A percentile compares a stretch with the other conserved stretches of the same genome.
Conservation (phyloP, 768 basidiomycete species). For the Myochromella boudieri region DNA sequence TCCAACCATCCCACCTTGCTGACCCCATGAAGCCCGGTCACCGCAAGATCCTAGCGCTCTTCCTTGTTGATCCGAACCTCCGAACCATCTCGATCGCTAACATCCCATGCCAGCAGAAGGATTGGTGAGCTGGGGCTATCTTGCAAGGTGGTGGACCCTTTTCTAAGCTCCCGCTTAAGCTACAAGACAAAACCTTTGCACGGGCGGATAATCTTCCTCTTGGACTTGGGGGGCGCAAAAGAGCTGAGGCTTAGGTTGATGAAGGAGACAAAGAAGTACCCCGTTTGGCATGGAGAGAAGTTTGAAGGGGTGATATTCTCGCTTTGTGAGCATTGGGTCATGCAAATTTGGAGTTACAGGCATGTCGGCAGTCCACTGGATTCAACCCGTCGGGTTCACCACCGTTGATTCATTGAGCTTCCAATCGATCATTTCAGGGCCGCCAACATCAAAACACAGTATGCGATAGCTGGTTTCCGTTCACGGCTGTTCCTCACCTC, state of each 20-base stretch:
- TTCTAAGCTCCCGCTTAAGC: constrained; percentile 25
- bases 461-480: too few species aligned
- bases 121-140: constrained; percentile 10
- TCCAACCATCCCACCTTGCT: constrained; percentile 10
- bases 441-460: too few species aligned
- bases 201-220: constrained; percentile 27
- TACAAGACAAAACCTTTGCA: constrained; percentile 21
- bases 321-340: constrained; percentile 24
- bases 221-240: constrained; percentile 27
- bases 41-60: constrained; percentile 11
- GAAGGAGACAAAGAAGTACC: constrained; percentile 30
- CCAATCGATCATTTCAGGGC: too few species aligned
- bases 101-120: constrained; percentile 9
- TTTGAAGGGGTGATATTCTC: constrained; percentile 18
- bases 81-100: constrained; percentile 13
- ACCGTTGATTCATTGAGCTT: too few species aligned
- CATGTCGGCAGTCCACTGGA: too few species aligned
- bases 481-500: too few species aligned
- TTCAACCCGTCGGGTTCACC: too few species aligned
- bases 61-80: constrained; percentile 14
- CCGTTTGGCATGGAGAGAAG: constrained; percentile 11
- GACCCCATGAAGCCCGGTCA: constrained; percentile 14
- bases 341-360: too few species aligned
- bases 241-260: constrained; percentile 28
- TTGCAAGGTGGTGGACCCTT: not conserved